Conservation (phyloP, 345 rosid genomes). For the Psidium guajava region DNA sequence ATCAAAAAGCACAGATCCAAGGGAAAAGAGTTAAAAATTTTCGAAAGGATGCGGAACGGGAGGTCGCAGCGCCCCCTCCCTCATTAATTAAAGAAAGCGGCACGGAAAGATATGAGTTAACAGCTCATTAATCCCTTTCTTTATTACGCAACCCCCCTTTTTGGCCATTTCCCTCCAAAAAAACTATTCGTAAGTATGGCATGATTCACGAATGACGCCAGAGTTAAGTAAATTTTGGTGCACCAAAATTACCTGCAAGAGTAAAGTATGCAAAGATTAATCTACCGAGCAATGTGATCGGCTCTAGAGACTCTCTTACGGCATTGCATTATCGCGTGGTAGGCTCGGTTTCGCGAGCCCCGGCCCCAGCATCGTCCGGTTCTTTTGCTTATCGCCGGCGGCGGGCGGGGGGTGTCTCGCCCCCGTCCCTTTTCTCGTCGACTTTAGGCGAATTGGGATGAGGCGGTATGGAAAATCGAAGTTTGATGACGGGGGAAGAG, state of each 20-base stretch:
- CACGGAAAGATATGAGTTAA: not conserved
- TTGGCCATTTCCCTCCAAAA: not conserved
- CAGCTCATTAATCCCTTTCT: not conserved
- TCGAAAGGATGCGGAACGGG: not conserved
- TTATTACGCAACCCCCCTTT: not conserved
- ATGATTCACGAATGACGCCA: not conserved
- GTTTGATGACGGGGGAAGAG: not conserved
- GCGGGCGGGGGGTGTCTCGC: not conserved
- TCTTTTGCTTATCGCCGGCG: not conserved
- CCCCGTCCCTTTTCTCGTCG: not conserved
- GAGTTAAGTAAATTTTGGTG: too few relatives aligned
- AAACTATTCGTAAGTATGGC: not conserved
- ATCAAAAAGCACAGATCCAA: not conserved
- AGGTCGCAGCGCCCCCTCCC: not conserved
- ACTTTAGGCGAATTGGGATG: not conserved
- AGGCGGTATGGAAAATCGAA: not conserved
- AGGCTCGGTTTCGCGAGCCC: not conserved
- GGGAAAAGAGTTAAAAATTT: not conserved
- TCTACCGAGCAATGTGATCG: not conserved
- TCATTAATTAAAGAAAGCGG: not conserved
- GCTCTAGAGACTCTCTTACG: not conserved
- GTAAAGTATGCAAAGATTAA: not conserved
- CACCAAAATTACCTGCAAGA: not conserved
- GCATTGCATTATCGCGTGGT: not conserved
- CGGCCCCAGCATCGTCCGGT: not conserved